phyloP scores from a whole-genome alignment of 352 stramenopile species.

The Phytopythium kandeliae region DNA sequence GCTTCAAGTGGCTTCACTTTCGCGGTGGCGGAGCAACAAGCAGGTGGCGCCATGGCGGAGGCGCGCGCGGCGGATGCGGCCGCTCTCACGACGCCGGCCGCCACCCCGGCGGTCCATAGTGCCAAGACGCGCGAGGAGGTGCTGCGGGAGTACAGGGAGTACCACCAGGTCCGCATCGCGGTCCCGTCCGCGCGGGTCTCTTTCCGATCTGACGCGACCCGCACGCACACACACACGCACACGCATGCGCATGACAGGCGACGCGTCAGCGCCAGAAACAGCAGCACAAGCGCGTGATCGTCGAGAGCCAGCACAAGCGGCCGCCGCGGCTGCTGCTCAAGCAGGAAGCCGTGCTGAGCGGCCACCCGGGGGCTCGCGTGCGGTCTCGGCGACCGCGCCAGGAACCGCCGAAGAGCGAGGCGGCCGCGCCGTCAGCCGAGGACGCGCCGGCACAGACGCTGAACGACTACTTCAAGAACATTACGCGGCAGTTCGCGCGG shows the following conservation, averaged over 20 bases:
- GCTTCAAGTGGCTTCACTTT: too few relatives aligned
- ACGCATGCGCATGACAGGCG: neutral
- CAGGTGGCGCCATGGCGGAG: too few relatives aligned
- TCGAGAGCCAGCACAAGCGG: slow-evolving; percentile 37
- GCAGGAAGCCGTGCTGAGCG: slow-evolving; percentile 9
- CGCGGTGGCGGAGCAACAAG: too few relatives aligned
- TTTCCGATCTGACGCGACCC: neutral
- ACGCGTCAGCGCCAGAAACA: slow-evolving; percentile 20
- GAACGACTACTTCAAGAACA: slow-evolving; percentile 30
- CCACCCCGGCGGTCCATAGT: neutral
- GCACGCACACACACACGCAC: too few relatives aligned
- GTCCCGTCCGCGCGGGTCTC: neutral
- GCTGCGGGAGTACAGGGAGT: slow-evolving; percentile 34
- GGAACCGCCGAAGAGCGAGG: neutral
- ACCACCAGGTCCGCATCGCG: slow-evolving; percentile 22
- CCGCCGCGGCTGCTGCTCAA: slow-evolving; percentile 37
- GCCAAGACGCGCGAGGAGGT: slow-evolving; percentile 26
- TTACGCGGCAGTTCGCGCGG: slow-evolving; percentile 28
- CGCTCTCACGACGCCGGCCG: slow-evolving; percentile 1
- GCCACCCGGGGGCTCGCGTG: neutral
- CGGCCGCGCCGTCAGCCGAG: neutral
- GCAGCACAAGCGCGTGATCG: slow-evolving; percentile 56
- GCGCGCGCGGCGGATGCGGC: too few relatives aligned
- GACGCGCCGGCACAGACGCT: neutral
- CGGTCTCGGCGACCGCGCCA: neutral